phyloP scores from a whole-genome alignment of 1,284 basidiomycete genomes.

The Ustilago nuda region DNA sequence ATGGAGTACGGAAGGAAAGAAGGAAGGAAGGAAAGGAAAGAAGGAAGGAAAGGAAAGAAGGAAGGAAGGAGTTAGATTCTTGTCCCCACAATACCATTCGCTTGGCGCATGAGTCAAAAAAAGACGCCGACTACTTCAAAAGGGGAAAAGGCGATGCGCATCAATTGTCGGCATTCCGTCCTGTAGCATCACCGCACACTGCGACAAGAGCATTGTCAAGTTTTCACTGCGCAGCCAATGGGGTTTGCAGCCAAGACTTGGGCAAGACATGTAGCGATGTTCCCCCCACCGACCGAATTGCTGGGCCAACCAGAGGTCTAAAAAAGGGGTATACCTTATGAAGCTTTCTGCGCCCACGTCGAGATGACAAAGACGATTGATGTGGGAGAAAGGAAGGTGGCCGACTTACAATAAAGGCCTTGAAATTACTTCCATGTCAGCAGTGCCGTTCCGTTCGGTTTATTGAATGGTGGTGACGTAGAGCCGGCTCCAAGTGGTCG shows the following conservation, averaged over 20 bases:
- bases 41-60: neutral
- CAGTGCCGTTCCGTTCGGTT: slow-evolving; percentile 2
- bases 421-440: slow-evolving; percentile 45
- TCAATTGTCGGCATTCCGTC: neutral
- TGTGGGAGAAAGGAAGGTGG: slow-evolving; percentile 15
- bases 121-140: neutral
- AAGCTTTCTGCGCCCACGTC: slow-evolving; percentile 11
- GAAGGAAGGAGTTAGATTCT: neutral
- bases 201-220: neutral
- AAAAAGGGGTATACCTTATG: slow-evolving; percentile 1
- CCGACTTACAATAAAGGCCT: slow-evolving; percentile 27
- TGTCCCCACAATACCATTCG: neutral
- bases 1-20: slow-evolving; percentile 3
- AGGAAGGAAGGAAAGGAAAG: neutral
- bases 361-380: neutral
- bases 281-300: slow-evolving; percentile 39
- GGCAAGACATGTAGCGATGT: neutral
- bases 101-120: neutral
- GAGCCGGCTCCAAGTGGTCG: neutral
- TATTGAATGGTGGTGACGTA: slow-evolving; percentile 5
- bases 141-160: neutral
- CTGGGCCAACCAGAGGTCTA: slow-evolving; percentile 19
- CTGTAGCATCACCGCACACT: neutral
- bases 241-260: neutral
- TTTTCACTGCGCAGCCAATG: neutral